Evolutionary conservation across 495 filamentous ascomycete genomes (phyloP).

Genomic region (Penicillium coffeae): DNA sequence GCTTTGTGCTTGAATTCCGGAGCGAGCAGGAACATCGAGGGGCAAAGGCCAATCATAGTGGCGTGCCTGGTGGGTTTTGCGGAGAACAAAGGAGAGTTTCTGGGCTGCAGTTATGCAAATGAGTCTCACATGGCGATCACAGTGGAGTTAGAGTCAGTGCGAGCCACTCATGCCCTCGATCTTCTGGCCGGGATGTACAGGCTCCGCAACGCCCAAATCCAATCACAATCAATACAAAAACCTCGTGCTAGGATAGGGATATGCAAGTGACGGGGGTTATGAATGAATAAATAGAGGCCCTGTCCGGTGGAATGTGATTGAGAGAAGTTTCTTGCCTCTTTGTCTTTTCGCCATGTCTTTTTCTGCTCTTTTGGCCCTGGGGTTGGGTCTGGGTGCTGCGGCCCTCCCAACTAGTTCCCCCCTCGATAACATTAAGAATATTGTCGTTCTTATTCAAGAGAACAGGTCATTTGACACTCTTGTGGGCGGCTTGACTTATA

Average conservation of each 20-base stretch:
- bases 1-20: not conserved
- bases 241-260: not conserved
- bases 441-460: slow-evolving; percentile 42
- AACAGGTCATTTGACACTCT: slow-evolving; percentile 45
- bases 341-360: slow-evolving; percentile 2
- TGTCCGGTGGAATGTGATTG: not conserved
- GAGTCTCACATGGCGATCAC: not conserved
- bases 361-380: slow-evolving; percentile 1
- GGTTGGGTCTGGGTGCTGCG: slow-evolving; percentile 4
- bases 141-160: not conserved
- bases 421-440: slow-evolving; percentile 41
- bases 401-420: slow-evolving; percentile 10
- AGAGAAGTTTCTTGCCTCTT: not conserved
- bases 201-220: no score
- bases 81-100: not conserved
- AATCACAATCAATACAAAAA: not conserved
- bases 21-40: not conserved
- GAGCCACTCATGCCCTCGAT: not conserved
- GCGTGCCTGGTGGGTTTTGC: not conserved
- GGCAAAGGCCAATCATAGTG: not conserved
- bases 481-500: slow-evolving; percentile 37
- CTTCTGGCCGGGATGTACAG: no score
- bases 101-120: not conserved
- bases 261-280: not conserved
- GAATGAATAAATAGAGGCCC: not conserved